Evolutionary conservation across 495 filamentous ascomycete species (phyloP).

Genomic region (Tuber borchii): DNA sequence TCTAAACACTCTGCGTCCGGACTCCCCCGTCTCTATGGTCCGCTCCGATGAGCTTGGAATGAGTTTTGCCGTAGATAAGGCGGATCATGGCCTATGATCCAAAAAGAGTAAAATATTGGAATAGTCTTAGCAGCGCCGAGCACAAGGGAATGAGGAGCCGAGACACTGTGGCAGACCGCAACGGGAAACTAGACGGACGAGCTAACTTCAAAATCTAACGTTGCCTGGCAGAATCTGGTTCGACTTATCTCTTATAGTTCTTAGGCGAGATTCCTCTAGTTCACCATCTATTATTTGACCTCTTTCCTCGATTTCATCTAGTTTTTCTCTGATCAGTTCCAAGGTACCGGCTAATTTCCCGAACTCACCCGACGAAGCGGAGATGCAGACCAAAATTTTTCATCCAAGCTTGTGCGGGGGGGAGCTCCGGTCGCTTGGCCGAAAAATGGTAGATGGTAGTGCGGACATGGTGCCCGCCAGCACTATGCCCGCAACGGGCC

Average conservation of each 20-base stretch:
- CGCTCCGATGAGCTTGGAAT: constrained; percentile 16
- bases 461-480: neutral
- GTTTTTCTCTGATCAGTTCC: neutral
- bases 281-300: neutral
- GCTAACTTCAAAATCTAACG: constrained; percentile 30
- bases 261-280: constrained; percentile 17
- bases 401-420: constrained; percentile 22
- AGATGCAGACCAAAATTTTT: constrained; percentile 21
- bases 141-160: constrained; percentile 19
- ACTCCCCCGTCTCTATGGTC: constrained; percentile 20
- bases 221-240: constrained; percentile 9
- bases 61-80: constrained; percentile 31
- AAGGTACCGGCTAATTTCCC: constrained; percentile 25
- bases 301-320: neutral
- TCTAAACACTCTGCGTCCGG: constrained; percentile 9
- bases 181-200: constrained; percentile 17
- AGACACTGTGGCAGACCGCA: constrained; percentile 10
- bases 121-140: constrained; percentile 13
- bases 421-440: constrained; percentile 24
- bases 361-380: constrained; percentile 26
- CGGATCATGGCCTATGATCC: constrained; percentile 9
- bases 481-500: neutral
- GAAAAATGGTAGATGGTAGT: neutral
- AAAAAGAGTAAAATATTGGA: constrained; percentile 13
- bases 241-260: constrained; percentile 22